Percentiles rank a stretch among this genome's conserved stretches.
phyloP scores from a whole-genome alignment of 1,139 yeast genomes.

The Diutina catenulata region DNA sequence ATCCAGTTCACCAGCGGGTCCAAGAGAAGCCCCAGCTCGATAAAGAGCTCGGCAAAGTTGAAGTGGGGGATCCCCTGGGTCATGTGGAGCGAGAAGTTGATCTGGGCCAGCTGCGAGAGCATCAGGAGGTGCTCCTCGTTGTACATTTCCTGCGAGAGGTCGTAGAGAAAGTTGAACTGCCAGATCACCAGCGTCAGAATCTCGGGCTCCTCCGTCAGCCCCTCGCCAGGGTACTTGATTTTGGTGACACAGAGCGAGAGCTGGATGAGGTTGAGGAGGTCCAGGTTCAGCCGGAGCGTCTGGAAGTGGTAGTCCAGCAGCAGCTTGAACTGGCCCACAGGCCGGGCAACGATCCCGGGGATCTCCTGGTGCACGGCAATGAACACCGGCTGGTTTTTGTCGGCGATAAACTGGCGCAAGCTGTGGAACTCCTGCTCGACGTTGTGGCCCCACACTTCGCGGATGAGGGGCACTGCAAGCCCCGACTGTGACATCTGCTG shows the following conservation, averaged over 20 bases:
- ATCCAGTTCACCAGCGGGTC: conserved; percentile 74
- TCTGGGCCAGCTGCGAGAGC: conserved; percentile 65
- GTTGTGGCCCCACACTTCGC: conserved; percentile 81
- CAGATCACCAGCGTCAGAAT: conserved; percentile 62
- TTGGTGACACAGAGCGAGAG: conserved; percentile 80
- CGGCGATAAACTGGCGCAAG: conserved; percentile 55
- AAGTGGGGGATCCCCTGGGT: conserved; percentile 69
- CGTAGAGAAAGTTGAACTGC: conserved; percentile 91
- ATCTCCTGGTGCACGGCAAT: conserved; percentile 83
- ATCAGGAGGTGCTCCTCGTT: conserved; percentile 61
- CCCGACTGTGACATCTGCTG: conserved; percentile 6
- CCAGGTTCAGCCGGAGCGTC: conserved; percentile 85
- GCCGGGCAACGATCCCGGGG: conserved; percentile 93
- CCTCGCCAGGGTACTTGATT: conserved; percentile 21
- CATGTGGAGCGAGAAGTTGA: conserved; percentile 69
- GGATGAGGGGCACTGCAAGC: conserved; percentile 25
- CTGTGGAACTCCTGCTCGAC: conserved; percentile 70
- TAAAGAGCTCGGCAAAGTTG: conserved; percentile 74
- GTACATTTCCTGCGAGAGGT: conserved; percentile 72
- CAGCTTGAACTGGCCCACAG: conserved; percentile 88
- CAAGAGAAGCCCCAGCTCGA: conserved; percentile 76
- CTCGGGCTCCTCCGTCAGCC: conserved; percentile 38
- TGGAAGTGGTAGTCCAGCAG: conserved; percentile 93
- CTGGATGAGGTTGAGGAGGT: conserved; percentile 75
- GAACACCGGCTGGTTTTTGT: conserved; percentile 44